phyloP scores from a whole-genome alignment of 139 green algal genomes.

The Dunaliella primolecta region DNA sequence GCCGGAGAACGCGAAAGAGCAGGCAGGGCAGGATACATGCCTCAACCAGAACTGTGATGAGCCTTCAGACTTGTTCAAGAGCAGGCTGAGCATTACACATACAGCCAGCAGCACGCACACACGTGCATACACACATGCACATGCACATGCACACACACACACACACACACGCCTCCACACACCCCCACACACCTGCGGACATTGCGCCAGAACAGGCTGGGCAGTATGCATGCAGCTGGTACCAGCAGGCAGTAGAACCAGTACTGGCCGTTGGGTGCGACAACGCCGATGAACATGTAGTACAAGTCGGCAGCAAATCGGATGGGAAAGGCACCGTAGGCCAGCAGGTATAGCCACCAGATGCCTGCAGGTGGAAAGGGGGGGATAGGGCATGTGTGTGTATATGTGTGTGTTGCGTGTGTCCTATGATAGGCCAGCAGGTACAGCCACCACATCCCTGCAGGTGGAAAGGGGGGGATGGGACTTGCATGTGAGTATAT shows the following conservation, averaged over 20 bases:
- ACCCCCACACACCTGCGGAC: slow-evolving; percentile 26
- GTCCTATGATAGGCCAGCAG: neutral
- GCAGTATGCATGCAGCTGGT: slow-evolving; percentile 51
- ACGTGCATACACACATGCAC: neutral
- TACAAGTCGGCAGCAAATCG: slow-evolving; percentile 51
- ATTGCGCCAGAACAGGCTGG: slow-evolving; percentile 52
- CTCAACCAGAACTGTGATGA: too few species aligned
- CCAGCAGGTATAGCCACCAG: slow-evolving; percentile 73
- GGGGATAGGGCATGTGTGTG: neutral
- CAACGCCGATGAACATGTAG: slow-evolving; percentile 49
- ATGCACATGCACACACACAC: neutral
- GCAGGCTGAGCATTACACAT: too few species aligned
- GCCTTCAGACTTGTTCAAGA: too few species aligned
- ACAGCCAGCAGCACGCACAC: too few species aligned
- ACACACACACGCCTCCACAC: neutral
- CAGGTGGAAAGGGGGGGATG: neutral
- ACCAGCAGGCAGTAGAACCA: slow-evolving; percentile 60
- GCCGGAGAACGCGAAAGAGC: too few species aligned
- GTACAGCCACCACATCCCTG: slow-evolving; percentile 72
- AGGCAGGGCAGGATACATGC: too few species aligned
- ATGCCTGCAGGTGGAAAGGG: slow-evolving; percentile 34
- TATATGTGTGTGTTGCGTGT: neutral
- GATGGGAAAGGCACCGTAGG: slow-evolving; percentile 55
- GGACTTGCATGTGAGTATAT: neutral
- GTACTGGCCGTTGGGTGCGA: slow-evolving; percentile 43